Evolutionary conservation across 352 stramenopile species (phyloP).

Genomic region (Pythium aristosporum): DNA sequence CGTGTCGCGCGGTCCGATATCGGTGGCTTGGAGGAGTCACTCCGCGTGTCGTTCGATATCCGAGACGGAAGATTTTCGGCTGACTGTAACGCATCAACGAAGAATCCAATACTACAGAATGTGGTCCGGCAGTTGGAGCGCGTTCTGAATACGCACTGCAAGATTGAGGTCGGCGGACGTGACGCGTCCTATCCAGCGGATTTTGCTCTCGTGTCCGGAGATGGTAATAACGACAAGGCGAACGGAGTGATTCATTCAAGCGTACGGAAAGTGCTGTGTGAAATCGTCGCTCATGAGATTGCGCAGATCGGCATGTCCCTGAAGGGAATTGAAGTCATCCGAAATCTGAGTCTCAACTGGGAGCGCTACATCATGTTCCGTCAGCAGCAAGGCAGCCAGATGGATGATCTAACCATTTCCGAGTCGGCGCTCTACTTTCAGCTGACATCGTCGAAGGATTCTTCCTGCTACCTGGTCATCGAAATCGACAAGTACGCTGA

Average conservation of each 20-base stretch:
- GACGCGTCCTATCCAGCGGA: conserved; percentile 49
- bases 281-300: conserved; percentile 85
- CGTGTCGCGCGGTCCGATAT: conserved; percentile 69
- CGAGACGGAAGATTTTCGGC: conserved; percentile 69
- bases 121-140: conserved; percentile 65
- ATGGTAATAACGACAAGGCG: conserved; percentile 69
- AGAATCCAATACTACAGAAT: conserved; percentile 51
- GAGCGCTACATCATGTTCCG: conserved; percentile 84
- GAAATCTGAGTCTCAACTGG: conserved; percentile 81
- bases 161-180: conserved; percentile 59
- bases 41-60: conserved; percentile 83
- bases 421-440: conserved; percentile 82
- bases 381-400: conserved; percentile 74
- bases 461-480: conserved; percentile 81
- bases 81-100: conserved; percentile 61
- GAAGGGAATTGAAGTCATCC: conserved; percentile 79
- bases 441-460: conserved; percentile 82
- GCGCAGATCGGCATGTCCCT: conserved; percentile 70
- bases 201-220: conserved; percentile 69
- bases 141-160: conserved; percentile 77
- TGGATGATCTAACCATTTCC: conserved; percentile 82
- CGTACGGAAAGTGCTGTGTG: conserved; percentile 70
- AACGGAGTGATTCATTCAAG: conserved; percentile 70
- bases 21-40: conserved; percentile 69
- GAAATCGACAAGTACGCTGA: conserved; percentile 86